A percentile compares a stretch with the other conserved stretches of the same genome.
phyloP scores from a whole-genome alignment of 192 early-diverging fungal species.

The Gigaspora rosea region DNA sequence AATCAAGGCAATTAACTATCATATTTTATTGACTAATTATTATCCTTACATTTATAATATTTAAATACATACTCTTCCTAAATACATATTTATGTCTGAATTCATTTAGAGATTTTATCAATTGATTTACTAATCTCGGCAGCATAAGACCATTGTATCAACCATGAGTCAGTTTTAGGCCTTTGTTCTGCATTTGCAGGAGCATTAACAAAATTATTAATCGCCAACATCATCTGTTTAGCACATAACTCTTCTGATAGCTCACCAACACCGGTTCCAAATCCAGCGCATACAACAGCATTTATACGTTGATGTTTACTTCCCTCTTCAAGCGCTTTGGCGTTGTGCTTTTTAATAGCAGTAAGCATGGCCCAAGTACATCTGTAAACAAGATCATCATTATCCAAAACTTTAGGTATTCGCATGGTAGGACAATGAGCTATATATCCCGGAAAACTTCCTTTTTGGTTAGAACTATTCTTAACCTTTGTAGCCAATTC shows the following conservation, averaged over 20 bases:
- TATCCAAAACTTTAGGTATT: constrained; percentile 24
- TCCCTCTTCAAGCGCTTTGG: not conserved
- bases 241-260: constrained; percentile 26
- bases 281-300: constrained; percentile 27
- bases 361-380: constrained; percentile 35
- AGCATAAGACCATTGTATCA: constrained; percentile 7
- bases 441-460: constrained; percentile 23
- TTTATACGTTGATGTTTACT: constrained; percentile 26
- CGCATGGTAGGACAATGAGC: constrained; percentile 34
- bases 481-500: not conserved
- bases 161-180: not conserved
- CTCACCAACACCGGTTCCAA: constrained; percentile 32
- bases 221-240: constrained; percentile 32
- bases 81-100: no score
- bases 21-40: no score
- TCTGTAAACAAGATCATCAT: constrained; percentile 32
- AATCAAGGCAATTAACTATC: no score
- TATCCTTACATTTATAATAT: no score
- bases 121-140: no score
- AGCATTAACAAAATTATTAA: constrained; percentile 28
- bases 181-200: constrained; percentile 6
- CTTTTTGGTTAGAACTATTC: not conserved
- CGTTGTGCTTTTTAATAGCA: constrained; percentile 23
- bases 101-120: no score
- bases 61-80: no score